Conservation (phyloP, 2,329 filamentous ascomycete genomes). For the Orbilia ellipsospora region DNA sequence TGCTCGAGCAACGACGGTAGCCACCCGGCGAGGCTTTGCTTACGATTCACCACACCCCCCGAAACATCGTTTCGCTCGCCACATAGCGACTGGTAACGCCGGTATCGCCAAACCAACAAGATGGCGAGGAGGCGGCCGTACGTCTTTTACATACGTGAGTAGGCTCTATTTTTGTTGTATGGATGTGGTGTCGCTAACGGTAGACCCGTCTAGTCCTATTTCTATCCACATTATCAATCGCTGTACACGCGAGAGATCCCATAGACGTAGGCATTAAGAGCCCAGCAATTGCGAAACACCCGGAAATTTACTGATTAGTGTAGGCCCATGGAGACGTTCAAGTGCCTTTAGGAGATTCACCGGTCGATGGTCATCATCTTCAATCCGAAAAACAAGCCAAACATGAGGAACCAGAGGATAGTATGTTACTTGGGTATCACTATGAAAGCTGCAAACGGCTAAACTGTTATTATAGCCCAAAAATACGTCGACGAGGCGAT, state of each 20-base stretch:
- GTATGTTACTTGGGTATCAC: slow-evolving; percentile 2
- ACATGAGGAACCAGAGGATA: slow-evolving; percentile 7
- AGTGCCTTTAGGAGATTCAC: slow-evolving; percentile 22
- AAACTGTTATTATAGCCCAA: slow-evolving; percentile 14
- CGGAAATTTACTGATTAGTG: slow-evolving; percentile 12
- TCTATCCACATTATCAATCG: slow-evolving; percentile 48
- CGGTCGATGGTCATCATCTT: not conserved
- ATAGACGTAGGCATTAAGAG: slow-evolving; percentile 23
- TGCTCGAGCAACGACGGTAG: slow-evolving; percentile 51
- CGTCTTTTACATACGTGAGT: slow-evolving; percentile 39
- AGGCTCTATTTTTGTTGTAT: no score
- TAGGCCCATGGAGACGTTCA: slow-evolving; percentile 48
- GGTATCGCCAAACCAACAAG: slow-evolving; percentile 14
- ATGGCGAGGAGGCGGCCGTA: slow-evolving; percentile 46
- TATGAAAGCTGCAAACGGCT: not conserved
- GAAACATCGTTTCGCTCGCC: slow-evolving; percentile 10
- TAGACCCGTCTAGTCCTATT: slow-evolving; percentile 25
- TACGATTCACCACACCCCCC: not conserved
- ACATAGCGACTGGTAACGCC: not conserved
- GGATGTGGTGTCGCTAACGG: slow-evolving; percentile 19
- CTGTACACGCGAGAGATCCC: slow-evolving; percentile 47
- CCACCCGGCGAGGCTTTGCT: slow-evolving; percentile 18
- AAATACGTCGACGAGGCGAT: slow-evolving; percentile 41
- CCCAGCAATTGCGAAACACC: slow-evolving; percentile 2
- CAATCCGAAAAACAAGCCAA: no score